Base-by-base conservation (phyloP, 768 basidiomycete species). In the Amanita inopinata region DNA sequence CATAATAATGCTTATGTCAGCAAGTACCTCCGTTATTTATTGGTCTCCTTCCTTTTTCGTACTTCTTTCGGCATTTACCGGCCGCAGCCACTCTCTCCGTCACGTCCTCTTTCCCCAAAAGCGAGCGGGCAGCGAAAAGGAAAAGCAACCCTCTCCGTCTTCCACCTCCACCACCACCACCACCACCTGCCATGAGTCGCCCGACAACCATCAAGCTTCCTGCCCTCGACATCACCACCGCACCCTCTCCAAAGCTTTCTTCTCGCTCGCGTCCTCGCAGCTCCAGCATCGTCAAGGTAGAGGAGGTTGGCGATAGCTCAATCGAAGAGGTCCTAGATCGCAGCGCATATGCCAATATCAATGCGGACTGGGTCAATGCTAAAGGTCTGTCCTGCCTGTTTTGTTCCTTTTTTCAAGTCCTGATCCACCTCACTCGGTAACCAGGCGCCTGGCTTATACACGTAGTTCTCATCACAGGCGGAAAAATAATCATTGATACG, bases 381-480 rank as follows among this genome's bases (percentile, higher is more conserved):
- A 94, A 94, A 65, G 90, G 90, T 86, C n/a, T 9, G 38, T 40
- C n/a, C 42, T 5, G 23, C 33, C 37, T 11, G 33, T 49, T n/a
- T n/a, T n/a, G n/a, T n/a, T n/a, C 27, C 24, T 23, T 4, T 20
- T 38, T 14, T 15, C 5, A 38, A 2, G 24, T 22, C 27, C 33
- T 1, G 19, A 18, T n/a, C 28, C 27, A 28, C 15, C 23, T 43
- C 22, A 41, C 5, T 12, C n/a, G 5, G 4, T 23, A 14, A 11
- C 22, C 53, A 98, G 94, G 96, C 46, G 93, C 96, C 52, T 99
- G 96, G 96, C 65, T 94, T 52, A 97, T 99, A 47, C 96, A 99
- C 60, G 78, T 93, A 43, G 82, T 98, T 30, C 78, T 99, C 56
- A 91, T 99, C 54, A 71, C 86, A 40, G 63, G 77, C 17, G 91